Base-by-base conservation (phyloP, 345 rosid genomes). In the Crucihimalaya himalaica region DNA sequence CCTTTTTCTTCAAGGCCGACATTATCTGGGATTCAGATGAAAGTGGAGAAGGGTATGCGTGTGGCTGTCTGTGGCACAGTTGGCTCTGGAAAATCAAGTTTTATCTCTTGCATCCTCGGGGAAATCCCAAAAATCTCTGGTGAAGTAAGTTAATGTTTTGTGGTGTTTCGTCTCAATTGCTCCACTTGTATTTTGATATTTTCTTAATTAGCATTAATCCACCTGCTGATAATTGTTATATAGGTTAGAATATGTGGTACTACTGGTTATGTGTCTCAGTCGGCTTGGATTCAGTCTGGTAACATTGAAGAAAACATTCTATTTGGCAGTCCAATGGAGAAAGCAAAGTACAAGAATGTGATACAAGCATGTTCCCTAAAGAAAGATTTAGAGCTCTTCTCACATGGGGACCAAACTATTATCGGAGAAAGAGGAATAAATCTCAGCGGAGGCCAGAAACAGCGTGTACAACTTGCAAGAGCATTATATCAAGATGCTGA, bases 241-340 rank as follows among this genome's bases (percentile, higher is more conserved):
- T 82, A 95, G 99, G 99, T 95, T 58, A 88, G 90, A 83, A 74
- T 92, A 57, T 92, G 97, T 77, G 98, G 99, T 74, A 78, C 89
- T 75, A 86, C 97, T 76, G 99, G 98, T 72, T 96, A 96, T 84
- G 99, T 96, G 66, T 86, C 96, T 57, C 98, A 96, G 76, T 96
- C 99, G 59, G 97, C 99, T 73, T 96, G 99, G 99, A 96, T 96
- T 83, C 99, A 90, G 75, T 90, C 99, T 66, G 98, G 99, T 83
- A 96, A 92, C 83, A 90, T 96, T 64, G 97, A 96, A 84, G 97
- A 96, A 83, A 96, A 96, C 84, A 86, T 96, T 84, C 96, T 96
- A 58, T 96, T 96, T 74, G 99, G 99, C 61, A 85, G 96, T 55
- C 96, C 96, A 23, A 85, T 90, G 98, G 97, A 92, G 78, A 96